Percentiles rank a stretch among this genome's conserved stretches.
These are phyloP conservation scores for Apiospora aurea DNA, from an alignment of 2,329 filamentous ascomycete species.

Conservation along the genomic window DNA sequence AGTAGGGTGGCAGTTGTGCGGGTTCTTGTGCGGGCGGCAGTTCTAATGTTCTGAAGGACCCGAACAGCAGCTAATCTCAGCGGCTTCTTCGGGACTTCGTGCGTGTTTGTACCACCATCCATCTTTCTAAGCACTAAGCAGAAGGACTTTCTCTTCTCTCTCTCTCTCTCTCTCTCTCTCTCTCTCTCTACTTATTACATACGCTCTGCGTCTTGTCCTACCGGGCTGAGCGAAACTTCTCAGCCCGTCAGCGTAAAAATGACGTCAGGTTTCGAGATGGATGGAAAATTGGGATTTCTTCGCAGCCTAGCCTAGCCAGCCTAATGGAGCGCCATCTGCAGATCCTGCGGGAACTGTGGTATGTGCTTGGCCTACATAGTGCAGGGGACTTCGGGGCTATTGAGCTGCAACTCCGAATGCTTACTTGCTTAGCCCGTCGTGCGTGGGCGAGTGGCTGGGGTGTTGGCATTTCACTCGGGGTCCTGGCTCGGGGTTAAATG, in stretches of 20 bases:
- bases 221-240: not conserved
- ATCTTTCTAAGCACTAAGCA: too few relatives aligned
- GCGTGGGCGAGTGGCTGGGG: not conserved
- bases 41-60: not conserved
- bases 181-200: too few relatives aligned
- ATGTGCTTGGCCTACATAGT: not conserved
- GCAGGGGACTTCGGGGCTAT: slow-evolving; percentile 11
- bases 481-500: slow-evolving; percentile 1
- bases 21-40: not conserved
- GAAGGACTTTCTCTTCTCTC: not conserved
- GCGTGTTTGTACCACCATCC: too few relatives aligned
- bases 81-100: not conserved
- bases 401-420: slow-evolving; percentile 7
- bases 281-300: not conserved
- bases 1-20: not conserved
- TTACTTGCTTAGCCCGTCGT: too few relatives aligned
- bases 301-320: not conserved
- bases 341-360: slow-evolving; percentile 13
- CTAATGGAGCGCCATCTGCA: slow-evolving; percentile 12
- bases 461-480: not conserved
- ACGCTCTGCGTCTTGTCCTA: not conserved
- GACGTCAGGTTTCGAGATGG: not conserved
- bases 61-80: not conserved
- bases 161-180: not conserved
- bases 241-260: not conserved